Conservation (phyloP, 2,329 filamentous ascomycete genomes). For the Cryphonectria carpinicola region DNA sequence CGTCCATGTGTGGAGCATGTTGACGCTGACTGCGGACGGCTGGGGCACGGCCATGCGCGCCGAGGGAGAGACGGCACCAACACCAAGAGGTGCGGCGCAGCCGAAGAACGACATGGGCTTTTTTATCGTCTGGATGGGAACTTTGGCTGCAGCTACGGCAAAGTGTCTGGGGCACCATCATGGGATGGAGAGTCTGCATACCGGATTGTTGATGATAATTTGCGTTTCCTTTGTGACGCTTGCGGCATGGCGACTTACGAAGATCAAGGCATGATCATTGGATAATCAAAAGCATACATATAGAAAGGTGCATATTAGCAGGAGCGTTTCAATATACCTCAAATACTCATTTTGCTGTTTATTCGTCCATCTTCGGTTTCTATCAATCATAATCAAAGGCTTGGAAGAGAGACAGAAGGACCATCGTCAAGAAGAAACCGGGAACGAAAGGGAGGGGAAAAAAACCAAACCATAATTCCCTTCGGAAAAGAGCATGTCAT, state of each 20-base stretch:
- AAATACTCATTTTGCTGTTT: not conserved
- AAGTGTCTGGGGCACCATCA: slow-evolving; percentile 8
- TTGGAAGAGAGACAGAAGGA: too few relatives aligned
- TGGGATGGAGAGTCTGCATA: not conserved
- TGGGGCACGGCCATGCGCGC: slow-evolving; percentile 43
- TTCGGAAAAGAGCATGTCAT: not conserved
- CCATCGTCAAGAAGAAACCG: too few relatives aligned
- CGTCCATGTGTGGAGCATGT: slow-evolving; percentile 40
- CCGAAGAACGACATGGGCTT: slow-evolving; percentile 36
- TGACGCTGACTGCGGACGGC: slow-evolving; percentile 39
- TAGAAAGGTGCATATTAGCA: not conserved
- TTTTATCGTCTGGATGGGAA: slow-evolving; percentile 38
- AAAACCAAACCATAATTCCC: too few relatives aligned
- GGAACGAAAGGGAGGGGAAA: too few relatives aligned
- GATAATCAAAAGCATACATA: not conserved
- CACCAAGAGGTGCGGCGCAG: slow-evolving; percentile 30
- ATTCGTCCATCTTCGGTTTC: not conserved
- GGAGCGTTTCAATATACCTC: not conserved
- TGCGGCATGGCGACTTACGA: slow-evolving; percentile 13
- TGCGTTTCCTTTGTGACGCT: not conserved
- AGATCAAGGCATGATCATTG: not conserved
- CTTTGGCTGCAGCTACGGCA: slow-evolving; percentile 34
- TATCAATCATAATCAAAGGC: too few relatives aligned
- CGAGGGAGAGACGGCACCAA: slow-evolving; percentile 34
- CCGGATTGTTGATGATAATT: slow-evolving; percentile 4